Evolutionary conservation across 140 eudicot species (phyloP).

Genomic region (Anethum foeniculum): DNA sequence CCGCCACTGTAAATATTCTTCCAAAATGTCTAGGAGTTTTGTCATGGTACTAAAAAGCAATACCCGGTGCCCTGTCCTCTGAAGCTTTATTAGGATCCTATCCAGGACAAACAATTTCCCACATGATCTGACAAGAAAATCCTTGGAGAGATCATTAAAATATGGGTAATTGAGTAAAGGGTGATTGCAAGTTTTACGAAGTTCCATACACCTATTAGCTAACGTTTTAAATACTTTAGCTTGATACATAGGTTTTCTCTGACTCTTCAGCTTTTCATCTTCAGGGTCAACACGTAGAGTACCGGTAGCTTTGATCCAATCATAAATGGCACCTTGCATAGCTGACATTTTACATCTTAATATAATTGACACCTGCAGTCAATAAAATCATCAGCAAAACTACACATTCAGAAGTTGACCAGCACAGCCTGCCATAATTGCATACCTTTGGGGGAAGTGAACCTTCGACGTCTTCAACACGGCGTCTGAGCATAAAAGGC

Average conservation of each 20-base stretch:
- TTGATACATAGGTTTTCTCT: slow-evolving; percentile 59
- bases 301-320: slow-evolving; percentile 95
- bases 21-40: slow-evolving; percentile 80
- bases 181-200: slow-evolving; percentile 91
- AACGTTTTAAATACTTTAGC: slow-evolving; percentile 54
- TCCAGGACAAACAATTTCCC: slow-evolving; percentile 93
- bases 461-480: slow-evolving; percentile 99
- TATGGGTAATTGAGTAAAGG: slow-evolving; percentile 90
- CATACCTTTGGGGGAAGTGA: slow-evolving; percentile 98
- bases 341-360: slow-evolving; percentile 93
- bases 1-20: slow-evolving; percentile 97
- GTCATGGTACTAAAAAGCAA: slow-evolving; percentile 97
- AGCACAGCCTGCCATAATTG: neutral
- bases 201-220: slow-evolving; percentile 87
- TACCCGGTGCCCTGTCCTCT: slow-evolving; percentile 93
- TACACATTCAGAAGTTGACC: neutral
- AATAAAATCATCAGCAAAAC: slow-evolving; percentile 16
- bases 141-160: slow-evolving; percentile 72
- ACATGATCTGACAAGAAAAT: slow-evolving; percentile 87
- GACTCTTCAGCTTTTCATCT: slow-evolving; percentile 61
- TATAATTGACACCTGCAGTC: slow-evolving; percentile 73
- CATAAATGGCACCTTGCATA: slow-evolving; percentile 78
- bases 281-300: slow-evolving; percentile 95
- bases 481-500: slow-evolving; percentile 99
- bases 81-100: slow-evolving; percentile 81